Conservation (phyloP, 208 protist species). For the Trichomonas vaginalis region DNA sequence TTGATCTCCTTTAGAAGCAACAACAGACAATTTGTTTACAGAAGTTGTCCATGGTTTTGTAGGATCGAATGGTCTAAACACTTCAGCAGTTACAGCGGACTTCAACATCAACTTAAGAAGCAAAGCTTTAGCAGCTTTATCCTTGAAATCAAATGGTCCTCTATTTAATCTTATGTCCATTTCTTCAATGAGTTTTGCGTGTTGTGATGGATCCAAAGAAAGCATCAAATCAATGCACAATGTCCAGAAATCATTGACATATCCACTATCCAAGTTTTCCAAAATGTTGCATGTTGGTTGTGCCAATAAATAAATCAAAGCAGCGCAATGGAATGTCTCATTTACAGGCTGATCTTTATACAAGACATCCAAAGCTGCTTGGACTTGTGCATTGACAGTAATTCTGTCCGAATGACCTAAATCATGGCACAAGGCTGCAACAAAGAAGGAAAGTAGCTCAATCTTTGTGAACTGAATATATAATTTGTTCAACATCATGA, state of each 20-base stretch:
- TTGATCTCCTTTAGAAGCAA: background rate
- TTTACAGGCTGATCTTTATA: conserved; percentile 7
- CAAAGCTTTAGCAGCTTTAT: background rate
- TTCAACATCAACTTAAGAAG: background rate
- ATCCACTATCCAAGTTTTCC: background rate
- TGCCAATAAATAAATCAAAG: background rate
- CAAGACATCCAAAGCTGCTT: background rate
- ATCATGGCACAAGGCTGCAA: background rate
- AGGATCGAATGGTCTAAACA: background rate
- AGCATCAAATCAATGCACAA: background rate
- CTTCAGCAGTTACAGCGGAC: background rate
- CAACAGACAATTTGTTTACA: background rate
- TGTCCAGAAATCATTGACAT: background rate
- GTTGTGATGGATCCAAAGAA: background rate
- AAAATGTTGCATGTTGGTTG: background rate
- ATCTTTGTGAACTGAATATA: background rate
- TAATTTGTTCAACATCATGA: background rate
- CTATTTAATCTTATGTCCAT: background rate
- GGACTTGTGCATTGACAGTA: background rate
- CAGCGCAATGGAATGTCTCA: background rate
- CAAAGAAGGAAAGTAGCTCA: background rate
- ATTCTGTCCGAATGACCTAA: background rate
- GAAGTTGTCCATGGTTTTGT: background rate
- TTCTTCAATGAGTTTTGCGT: background rate
- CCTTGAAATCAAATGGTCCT: background rate